Evolutionary conservation across 2,329 filamentous ascomycete genomes (phyloP).

Genomic region (Cordyceps cateniannulata): DNA sequence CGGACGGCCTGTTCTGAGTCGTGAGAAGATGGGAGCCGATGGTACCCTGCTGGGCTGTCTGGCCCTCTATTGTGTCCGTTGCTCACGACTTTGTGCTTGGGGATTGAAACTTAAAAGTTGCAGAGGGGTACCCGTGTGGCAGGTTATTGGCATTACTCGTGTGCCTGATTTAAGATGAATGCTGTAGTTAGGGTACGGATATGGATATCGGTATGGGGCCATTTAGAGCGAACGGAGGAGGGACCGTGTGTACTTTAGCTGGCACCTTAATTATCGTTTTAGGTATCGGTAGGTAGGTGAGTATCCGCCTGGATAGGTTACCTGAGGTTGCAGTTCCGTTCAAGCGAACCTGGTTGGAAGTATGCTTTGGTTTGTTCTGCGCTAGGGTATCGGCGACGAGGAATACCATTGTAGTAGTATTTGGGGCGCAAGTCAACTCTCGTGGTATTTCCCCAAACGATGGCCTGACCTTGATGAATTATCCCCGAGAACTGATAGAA

Average conservation of each 20-base stretch:
- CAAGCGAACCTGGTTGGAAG: not conserved
- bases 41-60: not conserved
- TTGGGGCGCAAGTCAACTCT: not conserved
- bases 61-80: no score
- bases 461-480: not conserved
- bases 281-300: not conserved
- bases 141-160: not conserved
- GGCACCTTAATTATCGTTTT: not conserved
- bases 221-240: not conserved
- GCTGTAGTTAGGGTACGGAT: not conserved
- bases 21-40: not conserved
- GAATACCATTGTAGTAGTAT: no score
- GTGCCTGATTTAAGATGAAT: not conserved
- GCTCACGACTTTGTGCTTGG: not conserved
- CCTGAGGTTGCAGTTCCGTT: not conserved
- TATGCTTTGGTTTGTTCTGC: not conserved
- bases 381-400: not conserved
- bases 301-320: not conserved
- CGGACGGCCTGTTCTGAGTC: not conserved
- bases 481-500: not conserved
- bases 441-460: not conserved
- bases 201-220: not conserved
- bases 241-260: not conserved
- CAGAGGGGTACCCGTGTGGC: no score
- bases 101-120: no score